Conservation (phyloP, 163 green algal species). For the Scenedesmus sp. region DNA sequence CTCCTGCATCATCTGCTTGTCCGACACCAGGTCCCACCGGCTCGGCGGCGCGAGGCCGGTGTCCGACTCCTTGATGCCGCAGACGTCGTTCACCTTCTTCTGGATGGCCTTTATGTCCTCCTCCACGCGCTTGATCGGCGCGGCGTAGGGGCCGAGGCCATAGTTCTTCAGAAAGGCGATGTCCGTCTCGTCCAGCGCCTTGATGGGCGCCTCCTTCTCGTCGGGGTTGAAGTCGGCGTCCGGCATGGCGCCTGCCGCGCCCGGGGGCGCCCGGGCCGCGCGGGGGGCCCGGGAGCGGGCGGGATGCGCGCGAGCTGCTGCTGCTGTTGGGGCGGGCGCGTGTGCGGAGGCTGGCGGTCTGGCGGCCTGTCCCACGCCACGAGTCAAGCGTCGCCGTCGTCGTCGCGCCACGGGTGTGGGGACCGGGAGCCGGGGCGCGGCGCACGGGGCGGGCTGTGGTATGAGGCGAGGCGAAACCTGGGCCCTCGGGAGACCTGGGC, state of each 20-base stretch:
- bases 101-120: slow-evolving; percentile 93
- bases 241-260: background rate
- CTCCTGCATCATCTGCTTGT: slow-evolving; percentile 99
- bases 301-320: background rate
- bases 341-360: too few relatives aligned
- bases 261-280: background rate
- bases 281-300: background rate
- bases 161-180: slow-evolving; percentile 95
- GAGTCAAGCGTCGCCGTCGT: too few relatives aligned
- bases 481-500: too few relatives aligned
- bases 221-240: slow-evolving; percentile 47
- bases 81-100: slow-evolving; percentile 93
- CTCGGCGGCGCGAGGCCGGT: slow-evolving; percentile 95
- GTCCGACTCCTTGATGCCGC: slow-evolving; percentile 98
- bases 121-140: slow-evolving; percentile 90
- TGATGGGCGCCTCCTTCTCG: slow-evolving; percentile 86
- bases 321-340: too few relatives aligned
- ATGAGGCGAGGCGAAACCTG: too few relatives aligned
- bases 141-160: slow-evolving; percentile 91
- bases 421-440: too few relatives aligned
- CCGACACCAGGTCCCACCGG: slow-evolving; percentile 97
- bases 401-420: too few relatives aligned
- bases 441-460: too few relatives aligned
- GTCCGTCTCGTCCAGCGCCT: slow-evolving; percentile 93
- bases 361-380: too few relatives aligned